Conservation (phyloP, 768 basidiomycete genomes). For the Boletus rubescentipes region DNA sequence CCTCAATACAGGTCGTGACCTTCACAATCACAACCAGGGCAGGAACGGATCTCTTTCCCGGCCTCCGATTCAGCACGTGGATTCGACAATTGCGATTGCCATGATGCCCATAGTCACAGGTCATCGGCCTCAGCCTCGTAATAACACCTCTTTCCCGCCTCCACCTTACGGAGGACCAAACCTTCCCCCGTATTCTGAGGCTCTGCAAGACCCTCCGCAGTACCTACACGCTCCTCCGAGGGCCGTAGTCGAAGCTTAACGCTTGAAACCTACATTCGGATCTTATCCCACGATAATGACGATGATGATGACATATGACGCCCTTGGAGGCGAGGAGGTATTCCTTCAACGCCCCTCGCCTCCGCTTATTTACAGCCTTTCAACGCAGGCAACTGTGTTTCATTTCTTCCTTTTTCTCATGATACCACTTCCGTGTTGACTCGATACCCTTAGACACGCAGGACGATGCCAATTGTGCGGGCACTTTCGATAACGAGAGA, state of each 20-base stretch:
- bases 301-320: background rate
- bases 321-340: no score
- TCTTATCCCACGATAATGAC: background rate
- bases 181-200: constrained; percentile 12
- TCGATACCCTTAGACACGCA: constrained; percentile 4
- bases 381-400: background rate
- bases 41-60: background rate
- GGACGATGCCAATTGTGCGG: background rate
- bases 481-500: no score
- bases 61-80: background rate
- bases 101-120: background rate
- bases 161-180: constrained; percentile 12
- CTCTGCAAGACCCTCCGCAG: background rate
- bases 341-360: background rate
- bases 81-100: background rate
- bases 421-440: constrained; percentile 1
- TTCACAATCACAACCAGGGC: no score
- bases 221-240: background rate
- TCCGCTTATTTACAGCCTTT: background rate
- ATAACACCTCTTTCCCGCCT: background rate
- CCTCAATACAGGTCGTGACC: background rate
- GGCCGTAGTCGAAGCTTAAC: constrained; percentile 1
- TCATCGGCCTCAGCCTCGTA: background rate
- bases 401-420: background rate
- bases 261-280: background rate